These are phyloP conservation scores for Bipolaris oryzae DNA, from an alignment of 2,329 filamentous ascomycete species.

Conservation along the genomic window DNA sequence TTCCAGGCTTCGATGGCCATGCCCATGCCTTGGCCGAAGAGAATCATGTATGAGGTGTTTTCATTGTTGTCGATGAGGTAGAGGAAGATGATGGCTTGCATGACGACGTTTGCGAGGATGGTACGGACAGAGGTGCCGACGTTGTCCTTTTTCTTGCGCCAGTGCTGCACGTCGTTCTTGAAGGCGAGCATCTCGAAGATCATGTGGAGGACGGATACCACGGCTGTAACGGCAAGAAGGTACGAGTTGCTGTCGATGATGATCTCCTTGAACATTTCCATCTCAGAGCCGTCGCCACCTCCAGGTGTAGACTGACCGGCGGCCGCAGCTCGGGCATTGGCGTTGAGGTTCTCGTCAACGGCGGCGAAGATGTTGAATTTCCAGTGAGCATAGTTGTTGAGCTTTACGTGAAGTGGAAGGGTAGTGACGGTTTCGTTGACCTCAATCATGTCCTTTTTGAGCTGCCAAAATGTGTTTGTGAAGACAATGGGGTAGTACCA, in stretches of 20 bases:
- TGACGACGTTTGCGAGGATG: conserved; percentile 96
- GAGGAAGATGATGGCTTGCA: conserved; percentile 94
- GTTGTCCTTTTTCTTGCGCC: conserved; percentile 99
- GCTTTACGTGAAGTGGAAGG: conserved; percentile 80
- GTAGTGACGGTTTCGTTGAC: conserved; percentile 87
- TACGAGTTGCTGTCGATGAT: conserved; percentile 93
- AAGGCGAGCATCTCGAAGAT: conserved; percentile 95
- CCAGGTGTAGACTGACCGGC: conserved; percentile 71
- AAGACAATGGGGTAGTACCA: conserved; percentile 95
- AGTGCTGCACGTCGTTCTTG: conserved; percentile 95
- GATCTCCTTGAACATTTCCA: conserved; percentile 97
- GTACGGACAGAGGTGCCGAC: conserved; percentile 95
- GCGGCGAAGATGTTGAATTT: conserved; percentile 86
- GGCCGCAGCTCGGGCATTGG: conserved; percentile 78
- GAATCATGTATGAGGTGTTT: conserved; percentile 98
- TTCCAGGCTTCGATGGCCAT: conserved; percentile 87
- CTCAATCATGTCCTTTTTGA: conserved; percentile 86
- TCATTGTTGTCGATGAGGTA: conserved; percentile 98
- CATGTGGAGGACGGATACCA: conserved; percentile 89
- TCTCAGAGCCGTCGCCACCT: conserved; percentile 87
- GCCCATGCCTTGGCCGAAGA: conserved; percentile 88
- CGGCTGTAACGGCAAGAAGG: conserved; percentile 79
- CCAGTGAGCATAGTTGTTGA: conserved; percentile 83
- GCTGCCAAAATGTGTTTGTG: conserved; percentile 96
- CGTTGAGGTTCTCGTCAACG: conserved; percentile 86